Base-by-base conservation (phyloP, 2,329 filamentous ascomycete genomes). In the Aaosphaeria pasadenensis region DNA sequence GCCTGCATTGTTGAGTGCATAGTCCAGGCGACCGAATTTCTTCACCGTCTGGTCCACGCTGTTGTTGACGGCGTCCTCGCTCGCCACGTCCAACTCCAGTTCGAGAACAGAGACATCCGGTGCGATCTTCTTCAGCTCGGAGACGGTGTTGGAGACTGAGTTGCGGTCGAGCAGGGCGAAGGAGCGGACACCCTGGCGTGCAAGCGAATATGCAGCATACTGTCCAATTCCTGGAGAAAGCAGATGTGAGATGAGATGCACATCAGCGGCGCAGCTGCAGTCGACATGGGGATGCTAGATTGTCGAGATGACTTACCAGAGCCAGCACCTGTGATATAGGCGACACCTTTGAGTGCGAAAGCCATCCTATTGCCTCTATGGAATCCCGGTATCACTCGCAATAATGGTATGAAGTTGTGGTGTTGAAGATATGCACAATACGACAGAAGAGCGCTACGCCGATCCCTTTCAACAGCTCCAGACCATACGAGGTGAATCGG, bases 1-100 rank as follows among this genome's bases (percentile, higher is more conserved):
- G 2, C 80, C 81, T 1, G 80, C 80, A 39, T 79, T 77, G 56
- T 83, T 82, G 43, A 83, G 71, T 0, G 77, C 79, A 33, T 80
- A 71, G 54, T 84, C 80, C 39, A 84, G 66, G 3, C 80, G 69
- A 6, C 78, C 78, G 58, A 82, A 83, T 42, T 67, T 59, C 11
- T 66, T 58, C 1, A 74, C 73, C 0, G 71, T 70, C 42, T 70
- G 58, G 1, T 65, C 62, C 6, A 83, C 62, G 17, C 70, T 73
- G 4, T 64, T 53, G n/a, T 74, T 69, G 5, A 82, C 72, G 13
- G 73, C 68, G 1, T 52, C 57, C 42, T 73, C 67, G 35, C 74
- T 63, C 11, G 71, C 64, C 5, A 83, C 77, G 56, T 83, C 75
- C 17, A 79, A 57, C 31, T 70, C 53, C 3, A 79, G 60, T 2